Conservation (phyloP, 768 basidiomycete genomes). For the Boletales sp. region DNA sequence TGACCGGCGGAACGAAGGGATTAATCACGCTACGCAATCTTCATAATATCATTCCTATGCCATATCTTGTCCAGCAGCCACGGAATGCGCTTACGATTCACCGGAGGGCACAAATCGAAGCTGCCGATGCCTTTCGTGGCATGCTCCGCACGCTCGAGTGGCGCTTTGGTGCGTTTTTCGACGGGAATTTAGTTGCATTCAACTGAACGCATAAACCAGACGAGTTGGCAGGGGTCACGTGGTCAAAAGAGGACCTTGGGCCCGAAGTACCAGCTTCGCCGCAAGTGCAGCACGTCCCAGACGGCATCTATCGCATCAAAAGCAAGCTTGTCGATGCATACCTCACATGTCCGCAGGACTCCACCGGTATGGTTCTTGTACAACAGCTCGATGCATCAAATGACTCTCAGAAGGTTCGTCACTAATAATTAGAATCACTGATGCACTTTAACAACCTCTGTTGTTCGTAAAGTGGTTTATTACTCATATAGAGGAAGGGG, state of each 20-base stretch:
- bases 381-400: neutral
- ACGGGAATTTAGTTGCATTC: neutral
- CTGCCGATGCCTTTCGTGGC: neutral
- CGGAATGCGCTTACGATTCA: neutral
- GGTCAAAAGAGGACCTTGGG: no score
- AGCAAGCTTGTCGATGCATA: neutral
- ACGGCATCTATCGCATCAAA: neutral
- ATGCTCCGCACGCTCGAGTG: neutral
- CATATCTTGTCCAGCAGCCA: neutral
- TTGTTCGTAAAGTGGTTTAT: neutral
- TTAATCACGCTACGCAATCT: slow-evolving; percentile 1
- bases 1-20: neutral
- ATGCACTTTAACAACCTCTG: neutral
- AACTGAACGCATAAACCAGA: neutral
- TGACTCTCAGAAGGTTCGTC: neutral
- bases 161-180: neutral
- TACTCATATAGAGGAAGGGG: neutral
- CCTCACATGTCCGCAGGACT: neutral
- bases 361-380: neutral
- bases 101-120: neutral
- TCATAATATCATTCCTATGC: neutral
- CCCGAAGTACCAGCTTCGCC: no score
- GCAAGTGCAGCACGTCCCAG: neutral
- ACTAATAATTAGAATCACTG: neutral
- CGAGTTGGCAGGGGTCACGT: neutral